Evolutionary conservation across 2,329 filamentous ascomycete genomes (phyloP).

Genomic region (Penicillium sclerotiorum): DNA sequence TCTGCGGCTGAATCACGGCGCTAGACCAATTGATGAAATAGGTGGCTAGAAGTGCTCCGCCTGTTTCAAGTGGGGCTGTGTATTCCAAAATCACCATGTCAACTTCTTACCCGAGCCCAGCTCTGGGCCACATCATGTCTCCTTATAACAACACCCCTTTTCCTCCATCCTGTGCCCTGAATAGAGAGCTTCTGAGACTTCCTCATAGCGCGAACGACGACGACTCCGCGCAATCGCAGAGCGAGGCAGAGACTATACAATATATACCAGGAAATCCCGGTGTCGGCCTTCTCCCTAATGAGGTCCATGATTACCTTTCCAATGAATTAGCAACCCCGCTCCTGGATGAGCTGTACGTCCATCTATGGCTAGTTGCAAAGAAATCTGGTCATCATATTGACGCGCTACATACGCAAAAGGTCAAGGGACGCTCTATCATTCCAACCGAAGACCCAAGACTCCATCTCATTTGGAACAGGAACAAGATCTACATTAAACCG

Average conservation of each 20-base stretch:
- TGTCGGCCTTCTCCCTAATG: too few relatives aligned
- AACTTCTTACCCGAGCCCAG: neutral
- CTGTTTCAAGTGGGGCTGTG: too few relatives aligned
- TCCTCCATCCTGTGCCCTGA: neutral
- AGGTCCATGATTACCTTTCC: too few relatives aligned
- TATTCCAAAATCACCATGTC: too few relatives aligned
- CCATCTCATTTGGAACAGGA: conserved; percentile 1
- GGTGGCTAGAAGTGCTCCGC: too few relatives aligned
- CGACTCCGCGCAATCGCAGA: too few relatives aligned
- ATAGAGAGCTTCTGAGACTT: too few relatives aligned
- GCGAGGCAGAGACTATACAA: too few relatives aligned
- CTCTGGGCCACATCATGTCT: neutral
- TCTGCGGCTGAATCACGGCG: too few relatives aligned
- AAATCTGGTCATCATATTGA: neutral
- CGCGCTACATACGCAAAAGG: neutral
- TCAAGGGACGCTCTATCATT: neutral
- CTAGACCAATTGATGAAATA: too few relatives aligned
- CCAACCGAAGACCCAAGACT: conserved; percentile 1
- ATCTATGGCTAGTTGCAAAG: neutral
- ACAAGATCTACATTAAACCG: neutral
- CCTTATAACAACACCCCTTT: neutral
- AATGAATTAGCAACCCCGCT: neutral
- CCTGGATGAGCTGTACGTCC: neutral
- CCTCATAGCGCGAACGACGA: too few relatives aligned
- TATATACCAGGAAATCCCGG: too few relatives aligned